These are phyloP conservation scores for Hypoxylon fuscum DNA, from an alignment of 495 filamentous ascomycete species.

Conservation along the genomic window DNA sequence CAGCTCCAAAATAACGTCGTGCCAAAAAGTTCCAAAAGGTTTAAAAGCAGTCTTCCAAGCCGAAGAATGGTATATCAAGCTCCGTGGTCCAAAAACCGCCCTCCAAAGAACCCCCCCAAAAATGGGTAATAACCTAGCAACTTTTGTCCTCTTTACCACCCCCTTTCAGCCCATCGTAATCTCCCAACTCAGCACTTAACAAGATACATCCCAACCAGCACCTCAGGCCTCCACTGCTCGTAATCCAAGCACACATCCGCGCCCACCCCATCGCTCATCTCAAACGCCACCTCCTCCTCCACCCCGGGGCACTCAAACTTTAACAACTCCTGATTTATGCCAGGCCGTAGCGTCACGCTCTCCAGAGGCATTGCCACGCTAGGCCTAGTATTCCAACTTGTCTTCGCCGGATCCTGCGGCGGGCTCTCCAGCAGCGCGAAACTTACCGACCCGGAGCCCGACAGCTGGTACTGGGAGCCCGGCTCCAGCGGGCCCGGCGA, in stretches of 20 bases:
- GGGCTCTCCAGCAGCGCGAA: slow-evolving; percentile 56
- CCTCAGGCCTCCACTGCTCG: neutral
- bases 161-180: neutral
- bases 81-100: no score
- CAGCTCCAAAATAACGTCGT: no score
- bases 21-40: no score
- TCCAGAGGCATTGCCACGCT: slow-evolving; percentile 44
- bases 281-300: slow-evolving; percentile 9
- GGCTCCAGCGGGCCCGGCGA: no score
- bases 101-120: slow-evolving; percentile 1
- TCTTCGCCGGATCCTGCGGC: slow-evolving; percentile 47
- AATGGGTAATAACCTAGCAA: neutral
- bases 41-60: no score
- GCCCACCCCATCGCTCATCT: slow-evolving; percentile 14
- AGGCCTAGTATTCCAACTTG: slow-evolving; percentile 63
- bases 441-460: slow-evolving; percentile 64
- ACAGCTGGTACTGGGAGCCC: slow-evolving; percentile 64
- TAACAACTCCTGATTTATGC: slow-evolving; percentile 15
- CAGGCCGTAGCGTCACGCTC: slow-evolving; percentile 10
- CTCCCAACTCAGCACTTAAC: slow-evolving; percentile 19
- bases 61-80: no score
- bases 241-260: slow-evolving; percentile 24
- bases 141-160: neutral
- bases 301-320: slow-evolving; percentile 37
- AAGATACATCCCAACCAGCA: slow-evolving; percentile 23